Base-by-base conservation (phyloP, 2,329 filamentous ascomycete species). In the Arthrinium puccinioides region DNA sequence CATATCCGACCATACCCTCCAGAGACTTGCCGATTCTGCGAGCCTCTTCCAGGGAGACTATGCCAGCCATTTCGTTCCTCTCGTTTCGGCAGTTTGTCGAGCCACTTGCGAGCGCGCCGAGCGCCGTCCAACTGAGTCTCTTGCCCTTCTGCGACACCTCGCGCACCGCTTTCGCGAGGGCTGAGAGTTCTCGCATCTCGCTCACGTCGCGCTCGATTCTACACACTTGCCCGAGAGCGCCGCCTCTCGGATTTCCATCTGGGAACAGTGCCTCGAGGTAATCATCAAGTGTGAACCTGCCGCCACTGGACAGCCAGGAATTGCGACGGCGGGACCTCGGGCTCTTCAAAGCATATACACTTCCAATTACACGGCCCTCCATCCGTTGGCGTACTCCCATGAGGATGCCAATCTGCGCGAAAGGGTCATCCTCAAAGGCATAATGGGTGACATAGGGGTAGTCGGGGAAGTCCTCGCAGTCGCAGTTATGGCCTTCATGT, bases 161-260 rank as follows among this genome's bases (percentile, higher is more conserved):
- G 21, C 45, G 44, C 15, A 57, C 48, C 40, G 59, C 55, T 39
- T 54, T 55, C 5, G 53, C 51, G 46, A 65, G 56, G 38, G 61
- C 62, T 1, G 60, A 56, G 26, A 65, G 56, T 51, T 65, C 63
- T 31, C 63, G 60, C 51, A 57, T 60, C 49, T 67, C 63, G 25
- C 59, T 62, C 20, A 60, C 49, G 38, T 66, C 61, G 32, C 59
- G 55, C 46, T 66, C 63, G 23, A 66, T 54, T 24, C 40, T 37
- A 47, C 65, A 56, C 38, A 53, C 42, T 32, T 52, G 50, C 42
- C 62, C 56, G 20, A 64, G 48, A 8, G 59, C 51, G 21, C 49
- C 47, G 4, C 32, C 32, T 14, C 43, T 37, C 8, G 43, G 38
- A 25, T 50, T 45, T 13, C 48, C 44, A 11, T 52, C 47, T 0